Conservation (phyloP, 2,329 filamentous ascomycete species). For the Helicocarpus griseus region DNA sequence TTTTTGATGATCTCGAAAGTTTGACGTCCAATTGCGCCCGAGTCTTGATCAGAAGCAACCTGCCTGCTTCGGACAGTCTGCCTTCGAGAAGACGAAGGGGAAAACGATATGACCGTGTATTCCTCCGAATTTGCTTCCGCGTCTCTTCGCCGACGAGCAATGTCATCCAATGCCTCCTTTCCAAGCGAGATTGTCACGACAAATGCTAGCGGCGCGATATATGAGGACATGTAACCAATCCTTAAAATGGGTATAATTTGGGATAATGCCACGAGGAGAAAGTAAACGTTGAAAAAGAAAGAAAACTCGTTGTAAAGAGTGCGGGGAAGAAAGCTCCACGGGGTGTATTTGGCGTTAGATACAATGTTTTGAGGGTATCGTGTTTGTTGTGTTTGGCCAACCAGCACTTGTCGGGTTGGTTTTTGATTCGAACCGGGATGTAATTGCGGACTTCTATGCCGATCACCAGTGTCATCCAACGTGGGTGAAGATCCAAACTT, state of each 20-base stretch:
- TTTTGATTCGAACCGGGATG: slow-evolving; percentile 21
- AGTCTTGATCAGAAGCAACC: slow-evolving; percentile 15
- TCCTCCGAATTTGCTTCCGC: slow-evolving; percentile 89
- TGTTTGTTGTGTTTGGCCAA: slow-evolving; percentile 62
- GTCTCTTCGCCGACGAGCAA: slow-evolving; percentile 74
- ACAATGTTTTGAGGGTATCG: slow-evolving; percentile 84
- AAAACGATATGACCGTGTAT: slow-evolving; percentile 68
- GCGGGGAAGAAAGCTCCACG: slow-evolving; percentile 84
- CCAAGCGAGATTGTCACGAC: slow-evolving; percentile 86
- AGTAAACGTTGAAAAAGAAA: slow-evolving; percentile 99
- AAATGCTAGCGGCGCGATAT: slow-evolving; percentile 84
- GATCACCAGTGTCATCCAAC: not conserved
- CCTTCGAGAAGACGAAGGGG: slow-evolving; percentile 26
- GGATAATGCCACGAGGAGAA: slow-evolving; percentile 85
- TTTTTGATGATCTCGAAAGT: slow-evolving; percentile 65
- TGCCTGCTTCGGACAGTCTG: slow-evolving; percentile 9
- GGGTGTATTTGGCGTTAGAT: slow-evolving; percentile 96
- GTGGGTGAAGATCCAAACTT: slow-evolving; percentile 47
- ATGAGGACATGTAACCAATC: slow-evolving; percentile 91
- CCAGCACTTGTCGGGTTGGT: slow-evolving; percentile 62
- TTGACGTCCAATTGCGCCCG: slow-evolving; percentile 22
- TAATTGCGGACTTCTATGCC: slow-evolving; percentile 21
- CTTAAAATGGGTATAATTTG: slow-evolving; percentile 82
- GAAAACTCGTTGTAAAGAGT: slow-evolving; percentile 98
- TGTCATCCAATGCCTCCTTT: slow-evolving; percentile 93